Percentiles rank a stretch among this genome's conserved stretches.
Conservation (phyloP, 768 basidiomycete species). For the Leccinum variicolor region DNA sequence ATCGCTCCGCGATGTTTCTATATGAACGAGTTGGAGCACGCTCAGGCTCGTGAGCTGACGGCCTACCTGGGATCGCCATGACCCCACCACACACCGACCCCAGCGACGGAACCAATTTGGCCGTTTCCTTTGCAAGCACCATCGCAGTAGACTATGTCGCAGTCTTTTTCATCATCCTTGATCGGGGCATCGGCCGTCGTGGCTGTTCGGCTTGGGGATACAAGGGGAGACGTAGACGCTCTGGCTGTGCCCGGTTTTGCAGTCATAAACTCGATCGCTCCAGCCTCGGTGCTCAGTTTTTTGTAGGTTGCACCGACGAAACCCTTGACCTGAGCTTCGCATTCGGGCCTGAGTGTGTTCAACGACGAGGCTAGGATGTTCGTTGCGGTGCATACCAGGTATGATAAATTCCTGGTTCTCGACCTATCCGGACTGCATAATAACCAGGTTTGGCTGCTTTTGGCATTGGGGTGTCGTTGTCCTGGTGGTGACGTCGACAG, state of each 20-base stretch:
- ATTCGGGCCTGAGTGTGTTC: constrained; percentile 57
- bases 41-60: neutral
- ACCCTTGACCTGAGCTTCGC: constrained; percentile 63
- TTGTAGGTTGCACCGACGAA: constrained; percentile 61
- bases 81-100: constrained; percentile 91
- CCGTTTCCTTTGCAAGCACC: constrained; percentile 90
- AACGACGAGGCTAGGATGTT: constrained; percentile 27
- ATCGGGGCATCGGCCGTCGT: constrained; percentile 1
- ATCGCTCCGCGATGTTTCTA: constrained; percentile 81
- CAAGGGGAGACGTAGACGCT: constrained; percentile 9
- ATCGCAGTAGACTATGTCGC: constrained; percentile 74
- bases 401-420: constrained; percentile 58
- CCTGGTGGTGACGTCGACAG: neutral
- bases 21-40: neutral
- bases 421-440: constrained; percentile 74
- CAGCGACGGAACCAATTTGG: constrained; percentile 59
- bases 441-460: constrained; percentile 45
- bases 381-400: constrained; percentile 57
- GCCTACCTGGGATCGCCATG: constrained; percentile 53
- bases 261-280: constrained; percentile 57
- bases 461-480: constrained; percentile 27
- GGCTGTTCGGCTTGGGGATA: constrained; percentile 28
- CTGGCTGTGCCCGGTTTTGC: constrained; percentile 26
- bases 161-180: constrained; percentile 29
- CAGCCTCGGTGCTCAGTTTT: constrained; percentile 54